These are phyloP conservation scores for Sequoiadendron giganteum DNA, from an alignment of 75 land plant species.

Conservation along the genomic window DNA sequence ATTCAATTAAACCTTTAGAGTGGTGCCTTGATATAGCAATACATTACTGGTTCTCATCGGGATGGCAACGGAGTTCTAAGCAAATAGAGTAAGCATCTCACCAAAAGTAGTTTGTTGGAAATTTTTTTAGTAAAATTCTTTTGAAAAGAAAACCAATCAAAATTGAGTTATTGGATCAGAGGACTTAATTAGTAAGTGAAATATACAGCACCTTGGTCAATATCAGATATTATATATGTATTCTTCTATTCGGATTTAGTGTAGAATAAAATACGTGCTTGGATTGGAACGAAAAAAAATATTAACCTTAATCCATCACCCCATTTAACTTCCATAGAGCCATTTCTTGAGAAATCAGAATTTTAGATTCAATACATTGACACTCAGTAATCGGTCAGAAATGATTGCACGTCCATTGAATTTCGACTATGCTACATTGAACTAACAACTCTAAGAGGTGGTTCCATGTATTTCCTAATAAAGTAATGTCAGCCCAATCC, in stretches of 20 bases:
- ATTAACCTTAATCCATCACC: no score
- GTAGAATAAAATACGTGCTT: neutral
- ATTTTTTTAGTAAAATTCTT: no score
- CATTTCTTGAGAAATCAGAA: neutral
- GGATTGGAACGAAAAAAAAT: neutral
- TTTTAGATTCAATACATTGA: neutral
- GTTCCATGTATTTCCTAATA: neutral
- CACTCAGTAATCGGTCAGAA: neutral
- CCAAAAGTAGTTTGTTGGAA: neutral
- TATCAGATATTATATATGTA: no score
- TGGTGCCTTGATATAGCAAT: neutral
- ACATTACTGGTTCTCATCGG: neutral
- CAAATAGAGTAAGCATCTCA: neutral
- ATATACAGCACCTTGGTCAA: neutral
- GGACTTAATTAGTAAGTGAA: neutral
- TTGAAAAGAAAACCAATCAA: neutral
- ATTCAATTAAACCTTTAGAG: neutral
- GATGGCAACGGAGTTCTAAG: neutral
- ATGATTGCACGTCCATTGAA: neutral
- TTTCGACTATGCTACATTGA: neutral
- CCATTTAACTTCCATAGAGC: neutral
- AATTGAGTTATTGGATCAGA: neutral
- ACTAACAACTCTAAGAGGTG: neutral
- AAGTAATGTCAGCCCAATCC: neutral
- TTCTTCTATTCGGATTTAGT: no score